These are phyloP conservation scores for Cercospora sojina DNA, from an alignment of 2,329 filamentous ascomycete species.

Conservation along the genomic window DNA sequence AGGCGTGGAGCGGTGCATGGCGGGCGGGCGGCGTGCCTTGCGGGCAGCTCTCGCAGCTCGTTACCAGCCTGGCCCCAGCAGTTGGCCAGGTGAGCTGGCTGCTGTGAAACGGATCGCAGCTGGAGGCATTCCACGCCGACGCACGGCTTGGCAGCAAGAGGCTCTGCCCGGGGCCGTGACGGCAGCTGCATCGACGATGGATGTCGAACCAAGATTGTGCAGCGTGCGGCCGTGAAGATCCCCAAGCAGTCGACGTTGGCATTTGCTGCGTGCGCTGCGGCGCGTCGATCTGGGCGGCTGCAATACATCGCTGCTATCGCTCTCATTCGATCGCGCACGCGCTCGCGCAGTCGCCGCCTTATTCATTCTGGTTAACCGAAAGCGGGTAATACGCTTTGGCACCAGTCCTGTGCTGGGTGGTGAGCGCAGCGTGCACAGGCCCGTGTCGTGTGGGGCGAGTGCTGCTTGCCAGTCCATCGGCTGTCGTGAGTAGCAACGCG, in stretches of 20 bases:
- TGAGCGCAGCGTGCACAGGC: not conserved
- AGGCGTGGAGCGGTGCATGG: not conserved
- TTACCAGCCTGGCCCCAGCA: not conserved
- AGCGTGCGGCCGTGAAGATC: not conserved
- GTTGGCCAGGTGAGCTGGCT: not conserved
- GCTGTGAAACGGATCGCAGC: not conserved
- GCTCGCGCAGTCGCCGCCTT: not conserved
- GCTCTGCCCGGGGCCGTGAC: not conserved
- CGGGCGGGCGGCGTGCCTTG: not conserved
- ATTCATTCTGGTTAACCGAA: not conserved
- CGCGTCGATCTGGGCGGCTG: not conserved
- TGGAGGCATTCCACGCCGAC: not conserved
- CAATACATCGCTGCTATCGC: not conserved
- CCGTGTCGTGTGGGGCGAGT: conserved; percentile 2
- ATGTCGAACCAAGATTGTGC: not conserved
- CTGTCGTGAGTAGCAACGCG: conserved; percentile 14
- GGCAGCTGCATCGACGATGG: conserved; percentile 5
- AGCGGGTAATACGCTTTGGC: conserved; percentile 4
- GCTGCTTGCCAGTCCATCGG: conserved; percentile 7
- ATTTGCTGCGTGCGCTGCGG: not conserved
- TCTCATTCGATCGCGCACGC: conserved; percentile 1
- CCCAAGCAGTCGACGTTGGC: not conserved
- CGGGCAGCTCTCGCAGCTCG: not conserved
- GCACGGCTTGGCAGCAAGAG: not conserved
- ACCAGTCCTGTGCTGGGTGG: not conserved